phyloP scores from a whole-genome alignment of 148 eudicot species.

The Vaccinium darrowii region DNA sequence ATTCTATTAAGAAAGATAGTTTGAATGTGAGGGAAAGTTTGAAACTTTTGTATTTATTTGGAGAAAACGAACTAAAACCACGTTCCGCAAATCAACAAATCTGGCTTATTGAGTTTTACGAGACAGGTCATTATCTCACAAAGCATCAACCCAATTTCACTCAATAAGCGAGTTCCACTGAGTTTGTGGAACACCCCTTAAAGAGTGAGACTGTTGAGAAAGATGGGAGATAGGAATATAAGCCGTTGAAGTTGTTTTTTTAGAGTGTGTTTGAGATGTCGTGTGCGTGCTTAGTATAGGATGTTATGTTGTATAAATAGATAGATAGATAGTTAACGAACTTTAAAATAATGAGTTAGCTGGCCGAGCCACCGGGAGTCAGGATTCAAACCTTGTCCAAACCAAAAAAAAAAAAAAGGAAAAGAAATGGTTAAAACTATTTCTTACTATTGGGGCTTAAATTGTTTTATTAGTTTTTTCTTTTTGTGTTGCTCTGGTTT shows the following conservation, averaged over 20 bases:
- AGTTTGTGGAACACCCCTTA: too few species aligned
- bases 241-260: neutral
- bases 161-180: too few species aligned
- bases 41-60: neutral
- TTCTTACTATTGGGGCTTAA: neutral
- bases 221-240: too few species aligned
- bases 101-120: too few species aligned
- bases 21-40: neutral
- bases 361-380: neutral
- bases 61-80: neutral
- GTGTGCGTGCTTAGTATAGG: neutral
- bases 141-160: too few species aligned
- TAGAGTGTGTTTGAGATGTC: too few species aligned
- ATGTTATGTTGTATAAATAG: neutral
- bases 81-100: too few species aligned
- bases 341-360: neutral
- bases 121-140: too few species aligned
- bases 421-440: too few species aligned
- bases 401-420: neutral
- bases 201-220: too few species aligned
- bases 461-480: neutral
- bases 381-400: neutral
- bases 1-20: neutral
- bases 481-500: neutral
- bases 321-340: neutral